phyloP scores from a whole-genome alignment of 2,329 filamentous ascomycete species.

The Epichloe brachyelytri region DNA sequence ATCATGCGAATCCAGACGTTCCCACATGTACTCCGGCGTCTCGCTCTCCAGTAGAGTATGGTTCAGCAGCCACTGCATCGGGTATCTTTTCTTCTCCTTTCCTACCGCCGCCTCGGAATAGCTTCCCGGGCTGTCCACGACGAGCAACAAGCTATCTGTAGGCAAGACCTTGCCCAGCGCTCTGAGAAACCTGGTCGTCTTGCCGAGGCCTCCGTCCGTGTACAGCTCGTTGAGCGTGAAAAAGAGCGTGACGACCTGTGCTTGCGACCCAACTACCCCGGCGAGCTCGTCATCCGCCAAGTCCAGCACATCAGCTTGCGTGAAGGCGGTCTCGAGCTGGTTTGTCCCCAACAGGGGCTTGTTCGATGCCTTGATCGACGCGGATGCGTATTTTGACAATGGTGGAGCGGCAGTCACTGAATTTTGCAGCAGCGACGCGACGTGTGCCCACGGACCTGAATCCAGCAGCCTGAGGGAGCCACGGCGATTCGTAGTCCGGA shows the following conservation, averaged over 20 bases:
- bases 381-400: constrained; percentile 40
- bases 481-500: constrained; percentile 16
- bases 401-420: constrained; percentile 39
- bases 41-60: constrained; percentile 52
- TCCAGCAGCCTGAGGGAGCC: constrained; percentile 57
- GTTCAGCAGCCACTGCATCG: constrained; percentile 87
- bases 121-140: constrained; percentile 86
- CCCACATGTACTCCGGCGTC: constrained; percentile 44
- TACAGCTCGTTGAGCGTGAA: constrained; percentile 97
- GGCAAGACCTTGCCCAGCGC: constrained; percentile 46
- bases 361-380: constrained; percentile 31
- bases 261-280: constrained; percentile 17
- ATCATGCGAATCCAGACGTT: constrained; percentile 61
- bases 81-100: constrained; percentile 54
- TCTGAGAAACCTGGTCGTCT: constrained; percentile 66
- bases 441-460: constrained; percentile 61
- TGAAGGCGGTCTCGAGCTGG: constrained; percentile 29
- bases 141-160: constrained; percentile 56
- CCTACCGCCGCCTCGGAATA: constrained; percentile 74
- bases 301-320: constrained; percentile 35
- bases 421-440: constrained; percentile 45
- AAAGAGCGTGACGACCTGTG: constrained; percentile 62
- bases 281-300: constrained; percentile 24
- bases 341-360: constrained; percentile 26
- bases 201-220: constrained; percentile 55